Evolutionary conservation across 2,329 filamentous ascomycete species (phyloP).

Genomic region (Diaporthe destruens): DNA sequence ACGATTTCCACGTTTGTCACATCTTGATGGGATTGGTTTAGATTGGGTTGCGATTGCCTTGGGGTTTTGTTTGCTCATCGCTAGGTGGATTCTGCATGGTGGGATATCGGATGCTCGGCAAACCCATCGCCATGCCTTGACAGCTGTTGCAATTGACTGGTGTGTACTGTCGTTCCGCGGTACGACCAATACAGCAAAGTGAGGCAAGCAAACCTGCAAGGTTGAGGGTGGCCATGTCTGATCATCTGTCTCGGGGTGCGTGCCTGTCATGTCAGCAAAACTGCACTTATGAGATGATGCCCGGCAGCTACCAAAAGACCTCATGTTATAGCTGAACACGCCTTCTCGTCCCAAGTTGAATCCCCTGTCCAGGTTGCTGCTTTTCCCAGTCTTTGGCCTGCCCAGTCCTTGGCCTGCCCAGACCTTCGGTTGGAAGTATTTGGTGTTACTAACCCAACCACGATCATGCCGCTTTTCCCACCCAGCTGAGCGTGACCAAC

Average conservation of each 20-base stretch:
- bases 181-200: not conserved
- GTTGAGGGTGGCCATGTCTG: not conserved
- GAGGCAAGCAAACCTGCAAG: not conserved
- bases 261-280: not conserved
- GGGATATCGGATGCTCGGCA: not conserved
- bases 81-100: slow-evolving; percentile 25
- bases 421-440: no score
- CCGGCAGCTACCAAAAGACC: no score
- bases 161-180: not conserved
- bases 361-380: no score
- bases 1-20: slow-evolving; percentile 18
- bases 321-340: no score
- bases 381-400: no score
- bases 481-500: not conserved
- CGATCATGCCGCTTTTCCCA: not conserved
- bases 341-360: no score
- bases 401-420: no score
- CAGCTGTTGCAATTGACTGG: not conserved
- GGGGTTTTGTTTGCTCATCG: not conserved
- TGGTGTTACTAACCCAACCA: not conserved
- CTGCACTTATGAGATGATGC: no score
- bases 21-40: slow-evolving; percentile 23
- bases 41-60: slow-evolving; percentile 3
- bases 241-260: not conserved
- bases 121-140: not conserved